Percentiles rank a stretch among this genome's conserved stretches.
phyloP scores from a whole-genome alignment of 306 rosid species.

The Lathyrus oleraceus region DNA sequence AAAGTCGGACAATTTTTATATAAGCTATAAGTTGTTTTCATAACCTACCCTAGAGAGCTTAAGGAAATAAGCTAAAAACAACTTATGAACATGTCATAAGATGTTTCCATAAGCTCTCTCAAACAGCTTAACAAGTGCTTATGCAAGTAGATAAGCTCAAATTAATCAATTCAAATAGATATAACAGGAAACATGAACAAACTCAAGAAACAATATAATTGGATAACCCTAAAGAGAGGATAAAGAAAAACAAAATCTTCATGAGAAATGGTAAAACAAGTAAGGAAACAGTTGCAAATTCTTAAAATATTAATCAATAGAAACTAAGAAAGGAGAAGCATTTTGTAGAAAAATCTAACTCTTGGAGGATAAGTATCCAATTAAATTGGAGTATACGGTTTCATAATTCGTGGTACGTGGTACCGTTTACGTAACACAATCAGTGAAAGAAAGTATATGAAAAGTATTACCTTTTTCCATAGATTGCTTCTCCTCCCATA shows the following conservation, averaged over 20 bases:
- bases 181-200: constrained; percentile 13
- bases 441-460: constrained; percentile 26
- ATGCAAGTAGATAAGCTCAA: not conserved
- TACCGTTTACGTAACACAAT: not conserved
- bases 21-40: not conserved
- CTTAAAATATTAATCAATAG: constrained; percentile 1
- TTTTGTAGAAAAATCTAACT: not conserved
- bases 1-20: not conserved
- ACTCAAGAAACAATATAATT: constrained; percentile 6
- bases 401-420: not conserved
- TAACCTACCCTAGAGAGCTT: not conserved
- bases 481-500: constrained; percentile 76
- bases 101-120: not conserved
- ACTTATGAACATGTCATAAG: not conserved
- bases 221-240: not conserved
- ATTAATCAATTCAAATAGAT: not conserved
- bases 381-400: constrained; percentile 9
- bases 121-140: not conserved
- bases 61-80: not conserved
- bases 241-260: constrained; percentile 13
- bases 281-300: not conserved
- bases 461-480: constrained; percentile 82
- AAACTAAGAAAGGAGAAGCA: constrained; percentile 22
- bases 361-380: constrained; percentile 14
- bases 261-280: constrained; percentile 25